phyloP scores from a whole-genome alignment of 192 early-diverging fungal species.

The Gigaspora rosea region DNA sequence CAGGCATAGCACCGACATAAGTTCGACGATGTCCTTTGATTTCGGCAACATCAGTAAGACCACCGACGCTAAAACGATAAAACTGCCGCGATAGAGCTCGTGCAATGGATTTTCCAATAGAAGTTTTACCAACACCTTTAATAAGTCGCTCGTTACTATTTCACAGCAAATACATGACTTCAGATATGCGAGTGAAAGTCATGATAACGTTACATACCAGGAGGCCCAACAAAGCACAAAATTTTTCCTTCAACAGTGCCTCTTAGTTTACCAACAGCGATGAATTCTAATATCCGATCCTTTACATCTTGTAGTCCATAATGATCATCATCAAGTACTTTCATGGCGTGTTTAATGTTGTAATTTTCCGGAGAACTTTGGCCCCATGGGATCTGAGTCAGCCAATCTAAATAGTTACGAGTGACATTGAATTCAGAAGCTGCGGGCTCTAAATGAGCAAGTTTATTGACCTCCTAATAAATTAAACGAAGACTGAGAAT shows the following conservation, averaged over 20 bases:
- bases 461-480: conserved; percentile 81
- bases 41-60: conserved; percentile 96
- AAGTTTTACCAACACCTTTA: conserved; percentile 92
- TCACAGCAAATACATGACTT: too few species aligned
- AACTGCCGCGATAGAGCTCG: conserved; percentile 92
- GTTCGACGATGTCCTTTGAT: conserved; percentile 99
- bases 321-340: conserved; percentile 97
- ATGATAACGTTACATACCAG: conserved; percentile 51
- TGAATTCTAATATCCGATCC: conserved; percentile 98
- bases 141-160: conserved; percentile 7
- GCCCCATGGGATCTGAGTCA: conserved; percentile 98
- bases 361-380: conserved; percentile 89
- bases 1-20: conserved; percentile 99
- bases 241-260: conserved; percentile 99
- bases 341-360: conserved; percentile 81
- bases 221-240: conserved; percentile 97
- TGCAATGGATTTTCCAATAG: conserved; percentile 97
- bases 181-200: too few species aligned
- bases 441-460: conserved; percentile 90
- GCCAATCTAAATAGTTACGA: conserved; percentile 98
- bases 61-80: conserved; percentile 96
- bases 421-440: conserved; percentile 99
- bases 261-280: conserved; percentile 94
- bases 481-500: conserved; percentile 17
- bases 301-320: conserved; percentile 99